Base-by-base conservation (phyloP, 2,329 filamentous ascomycete species). In the Pezicula carpinea region DNA sequence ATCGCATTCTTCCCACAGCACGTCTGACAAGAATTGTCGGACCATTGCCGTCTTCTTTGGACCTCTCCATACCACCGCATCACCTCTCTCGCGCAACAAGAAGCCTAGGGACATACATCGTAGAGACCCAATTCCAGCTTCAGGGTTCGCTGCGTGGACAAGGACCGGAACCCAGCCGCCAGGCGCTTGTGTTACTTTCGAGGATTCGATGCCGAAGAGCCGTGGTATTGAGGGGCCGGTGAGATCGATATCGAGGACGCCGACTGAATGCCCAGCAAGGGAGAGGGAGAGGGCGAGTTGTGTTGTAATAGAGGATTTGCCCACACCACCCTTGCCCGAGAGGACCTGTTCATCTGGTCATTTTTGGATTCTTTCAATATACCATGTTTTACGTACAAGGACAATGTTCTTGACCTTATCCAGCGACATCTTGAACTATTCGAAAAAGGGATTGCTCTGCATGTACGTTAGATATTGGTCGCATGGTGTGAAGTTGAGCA, bases 11-110 rank as follows among this genome's bases (percentile, higher is more conserved):
- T 81, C 79, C 93, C 93, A 97, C 23, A 89, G 76, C 4, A 96
- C 91, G 62, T 96, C 91, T 1, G 87, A 86, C 22, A 99, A 74
- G 64, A 99, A 99, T 66, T 99, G 93, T 34, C 91, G 83, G 49
- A 99, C 89, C 93, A 99, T 99, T 43, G 93, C 93, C 4, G 93
- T 99, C 72, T 99, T 99, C 70, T 99, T 99, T 2, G 93, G 93
- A 0, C 93, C 93, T 44, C 93, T 82, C 93, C 93, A 99, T 33
- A 99, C 93, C 0, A 99, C 91, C 0, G 93, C 92, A 59, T 96
- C 90, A 52, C 87, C 88, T 58, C 92, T 76, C 51, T 83, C 80
- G 3, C 85, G 83, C 5, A 99, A 77, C 6, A 99, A 77, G 60
- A 99, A 97, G 3, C 91, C 93, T 1, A 99, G 75, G 46, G 89